Evolutionary conservation across 805 yeast genomes (phyloP), one percentile per base, ranked within the genome.

Genomic region (Yamadazyma scolyti): DNA sequence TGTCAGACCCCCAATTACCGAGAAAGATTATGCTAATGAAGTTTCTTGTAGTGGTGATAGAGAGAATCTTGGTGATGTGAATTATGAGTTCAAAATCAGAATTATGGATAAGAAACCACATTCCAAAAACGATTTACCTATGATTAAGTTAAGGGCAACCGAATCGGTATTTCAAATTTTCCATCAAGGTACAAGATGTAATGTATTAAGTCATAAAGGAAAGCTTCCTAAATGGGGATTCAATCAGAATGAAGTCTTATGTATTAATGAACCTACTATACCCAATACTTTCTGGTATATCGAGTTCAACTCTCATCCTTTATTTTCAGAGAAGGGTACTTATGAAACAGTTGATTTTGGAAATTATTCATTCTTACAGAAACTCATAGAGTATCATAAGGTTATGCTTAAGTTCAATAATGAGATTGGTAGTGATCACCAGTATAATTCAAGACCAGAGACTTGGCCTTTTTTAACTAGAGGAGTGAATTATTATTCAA

Each of bases 1-100:
- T 39, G 47, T 73, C 30, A 76, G 89, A 38, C 96, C 97, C 3
- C 96, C 96, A 7, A 75, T 88, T 16, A 75, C 90, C 7, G 95
- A 86, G 50, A 93, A 86, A 48, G 97, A 93, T 34, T 89, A 90
- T 56, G 81, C 88, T 50, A 74, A 72, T 42, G 95, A 88, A 56
- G 95, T 88, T 1, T 73, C 85, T 16, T 77, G 86, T 41, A 64
- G 77, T 34, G 93, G 90, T 4, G 74, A 73, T 54, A 55, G 66
- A 5, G 74, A 77, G 1, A 75, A 75, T 48, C 59, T 61, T 2
- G 93, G 86, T 11, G 83, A 83, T 43, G 65, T 71, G 24, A 77
- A 77, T 50, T 88, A 84, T 52, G 73, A 75, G 40, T 88, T 87
- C 71, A 73, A 73, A 34, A 58, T 90, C 13, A 68, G 73, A 46